Percentiles rank a stretch among this genome's conserved stretches.
Evolutionary conservation across 2,329 filamentous ascomycete species (phyloP).

Genomic region (Colletotrichum acutatum): DNA sequence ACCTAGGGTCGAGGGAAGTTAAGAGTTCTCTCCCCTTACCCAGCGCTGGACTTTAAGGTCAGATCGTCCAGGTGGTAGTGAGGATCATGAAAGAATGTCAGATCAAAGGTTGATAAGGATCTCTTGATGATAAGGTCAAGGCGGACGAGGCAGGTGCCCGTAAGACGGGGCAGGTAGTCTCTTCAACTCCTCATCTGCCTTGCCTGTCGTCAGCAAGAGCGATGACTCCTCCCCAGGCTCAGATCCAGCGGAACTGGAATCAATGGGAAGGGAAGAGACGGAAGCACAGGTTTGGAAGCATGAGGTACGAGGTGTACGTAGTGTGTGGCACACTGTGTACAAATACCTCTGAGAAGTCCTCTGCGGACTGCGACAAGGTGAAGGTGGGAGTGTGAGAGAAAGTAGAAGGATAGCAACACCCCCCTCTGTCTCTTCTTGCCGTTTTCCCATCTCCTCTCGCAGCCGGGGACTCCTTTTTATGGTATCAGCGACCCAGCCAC

Average conservation of each 20-base stretch:
- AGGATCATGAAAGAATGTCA: not conserved
- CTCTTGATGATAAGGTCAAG: not conserved
- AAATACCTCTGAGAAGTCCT: not conserved
- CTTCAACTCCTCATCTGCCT: not conserved
- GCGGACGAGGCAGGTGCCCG: not conserved
- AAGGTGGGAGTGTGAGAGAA: not conserved
- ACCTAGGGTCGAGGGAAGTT: not conserved
- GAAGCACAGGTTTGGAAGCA: not conserved
- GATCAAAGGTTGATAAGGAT: not conserved
- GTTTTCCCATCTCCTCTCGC: not conserved
- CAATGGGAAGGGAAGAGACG: not conserved
- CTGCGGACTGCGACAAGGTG: not conserved
- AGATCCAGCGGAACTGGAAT: not conserved
- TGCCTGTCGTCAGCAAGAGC: not conserved
- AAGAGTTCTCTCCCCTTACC: constrained; percentile 1
- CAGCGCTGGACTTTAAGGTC: not conserved
- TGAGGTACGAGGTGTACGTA: too few species aligned
- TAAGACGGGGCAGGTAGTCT: not conserved
- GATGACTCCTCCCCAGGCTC: not conserved
- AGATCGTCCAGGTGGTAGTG: not conserved
- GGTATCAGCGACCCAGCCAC: constrained; percentile 9
- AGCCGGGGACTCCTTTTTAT: constrained; percentile 15
- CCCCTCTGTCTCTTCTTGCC: not conserved
- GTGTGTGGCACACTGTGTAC: constrained; percentile 21
- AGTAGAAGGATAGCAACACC: not conserved